phyloP scores from a whole-genome alignment of 805 yeast genomes.

The Priceomyces carsonii region DNA sequence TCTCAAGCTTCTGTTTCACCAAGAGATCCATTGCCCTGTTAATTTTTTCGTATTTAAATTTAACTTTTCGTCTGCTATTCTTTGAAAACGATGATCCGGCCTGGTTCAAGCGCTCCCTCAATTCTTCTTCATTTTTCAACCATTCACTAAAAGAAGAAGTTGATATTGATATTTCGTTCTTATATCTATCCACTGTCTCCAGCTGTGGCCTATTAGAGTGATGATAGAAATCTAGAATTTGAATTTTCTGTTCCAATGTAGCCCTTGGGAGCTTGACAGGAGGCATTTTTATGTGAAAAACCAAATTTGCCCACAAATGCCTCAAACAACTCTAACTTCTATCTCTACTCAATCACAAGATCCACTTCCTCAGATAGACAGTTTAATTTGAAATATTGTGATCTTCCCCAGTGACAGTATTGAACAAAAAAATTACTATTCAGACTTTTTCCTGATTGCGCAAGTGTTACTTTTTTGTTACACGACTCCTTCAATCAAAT shows the following conservation, averaged over 20 bases:
- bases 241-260: slow-evolving; percentile 58
- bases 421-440: slow-evolving; percentile 6
- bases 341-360: too few relatives aligned
- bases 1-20: slow-evolving; percentile 45
- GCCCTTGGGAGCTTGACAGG: slow-evolving; percentile 46
- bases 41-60: slow-evolving; percentile 57
- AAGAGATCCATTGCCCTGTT: slow-evolving; percentile 59
- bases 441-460: slow-evolving; percentile 12
- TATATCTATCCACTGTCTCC: slow-evolving; percentile 56
- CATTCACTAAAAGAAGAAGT: slow-evolving; percentile 63
- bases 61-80: slow-evolving; percentile 45
- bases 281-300: slow-evolving; percentile 12
- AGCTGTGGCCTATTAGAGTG: slow-evolving; percentile 52
- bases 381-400: too few relatives aligned
- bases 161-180: slow-evolving; percentile 52
- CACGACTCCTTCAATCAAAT: slow-evolving; percentile 9
- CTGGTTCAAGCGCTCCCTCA: slow-evolving; percentile 45
- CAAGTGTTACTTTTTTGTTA: slow-evolving; percentile 9
- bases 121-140: slow-evolving; percentile 54
- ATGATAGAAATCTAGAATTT: slow-evolving; percentile 53
- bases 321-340: too few relatives aligned
- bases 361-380: too few relatives aligned
- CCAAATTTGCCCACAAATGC: too few relatives aligned
- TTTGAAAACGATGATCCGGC: slow-evolving; percentile 31
- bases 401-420: too few relatives aligned